Evolutionary conservation across 495 filamentous ascomycete genomes (phyloP).

Genomic region (Neurospora tetraspora): DNA sequence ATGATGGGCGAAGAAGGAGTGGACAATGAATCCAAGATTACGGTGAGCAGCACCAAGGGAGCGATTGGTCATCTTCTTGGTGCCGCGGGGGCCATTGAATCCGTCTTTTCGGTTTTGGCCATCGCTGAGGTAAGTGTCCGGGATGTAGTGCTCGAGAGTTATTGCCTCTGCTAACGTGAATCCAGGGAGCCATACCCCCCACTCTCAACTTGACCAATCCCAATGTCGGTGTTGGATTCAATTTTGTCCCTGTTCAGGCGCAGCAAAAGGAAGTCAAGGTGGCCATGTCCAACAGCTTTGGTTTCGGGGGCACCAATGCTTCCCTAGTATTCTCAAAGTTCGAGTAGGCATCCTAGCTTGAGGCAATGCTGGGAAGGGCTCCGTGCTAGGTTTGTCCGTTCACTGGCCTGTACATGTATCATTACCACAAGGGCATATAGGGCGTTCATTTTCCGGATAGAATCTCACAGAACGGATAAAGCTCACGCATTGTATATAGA

Average conservation of each 20-base stretch:
- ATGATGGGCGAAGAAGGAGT: slow-evolving; percentile 66
- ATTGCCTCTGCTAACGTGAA: slow-evolving; percentile 11
- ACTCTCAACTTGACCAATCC: slow-evolving; percentile 73
- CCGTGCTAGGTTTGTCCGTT: background rate
- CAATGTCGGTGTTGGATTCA: slow-evolving; percentile 66
- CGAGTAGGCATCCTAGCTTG: slow-evolving; percentile 4
- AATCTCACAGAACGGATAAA: background rate
- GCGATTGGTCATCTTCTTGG: slow-evolving; percentile 88
- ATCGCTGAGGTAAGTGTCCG: slow-evolving; percentile 57
- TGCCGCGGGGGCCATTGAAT: slow-evolving; percentile 81
- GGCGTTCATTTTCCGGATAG: background rate
- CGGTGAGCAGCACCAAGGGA: slow-evolving; percentile 89
- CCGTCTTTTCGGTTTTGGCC: slow-evolving; percentile 70
- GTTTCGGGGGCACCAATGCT: slow-evolving; percentile 95
- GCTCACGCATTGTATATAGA: background rate
- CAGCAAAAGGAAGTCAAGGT: slow-evolving; percentile 65
- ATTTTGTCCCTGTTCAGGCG: slow-evolving; percentile 65
- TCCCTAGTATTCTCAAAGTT: slow-evolving; percentile 67
- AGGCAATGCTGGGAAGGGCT: background rate
- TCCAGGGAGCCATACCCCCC: slow-evolving; percentile 69
- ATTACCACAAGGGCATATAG: background rate
- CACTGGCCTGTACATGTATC: background rate
- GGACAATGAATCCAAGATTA: slow-evolving; percentile 51
- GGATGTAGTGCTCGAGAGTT: background rate
- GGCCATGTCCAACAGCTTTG: slow-evolving; percentile 89